Conservation (phyloP, 768 basidiomycete genomes). For the Collybia mongolica region DNA sequence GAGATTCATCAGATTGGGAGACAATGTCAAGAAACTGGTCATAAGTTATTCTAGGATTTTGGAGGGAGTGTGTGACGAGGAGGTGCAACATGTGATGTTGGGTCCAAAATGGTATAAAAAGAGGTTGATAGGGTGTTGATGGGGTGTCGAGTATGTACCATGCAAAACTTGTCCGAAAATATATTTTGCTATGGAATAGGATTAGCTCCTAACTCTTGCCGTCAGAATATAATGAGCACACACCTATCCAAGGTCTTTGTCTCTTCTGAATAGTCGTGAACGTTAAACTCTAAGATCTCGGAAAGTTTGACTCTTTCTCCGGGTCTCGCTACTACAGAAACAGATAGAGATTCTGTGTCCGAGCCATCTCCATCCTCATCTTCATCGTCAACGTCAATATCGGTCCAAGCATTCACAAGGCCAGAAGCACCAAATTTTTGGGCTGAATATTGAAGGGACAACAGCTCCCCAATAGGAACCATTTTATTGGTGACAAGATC, state of each 20-base stretch:
- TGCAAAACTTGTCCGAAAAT: conserved; percentile 56
- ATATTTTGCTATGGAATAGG: conserved; percentile 49
- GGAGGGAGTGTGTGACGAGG: conserved; percentile 36
- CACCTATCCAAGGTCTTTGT: conserved; percentile 44
- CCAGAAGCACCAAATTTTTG: conserved; percentile 37
- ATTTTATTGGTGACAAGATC: conserved; percentile 32
- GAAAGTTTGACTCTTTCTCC: conserved; percentile 35
- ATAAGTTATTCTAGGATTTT: conserved; percentile 33
- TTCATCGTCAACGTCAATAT: conserved; percentile 25
- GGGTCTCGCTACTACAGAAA: conserved; percentile 10
- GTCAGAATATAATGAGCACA: conserved; percentile 5
- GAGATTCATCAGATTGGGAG: conserved; percentile 15
- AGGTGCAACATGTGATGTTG: conserved; percentile 50
- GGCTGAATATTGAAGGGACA: conserved; percentile 25
- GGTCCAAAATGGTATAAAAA: conserved; percentile 47
- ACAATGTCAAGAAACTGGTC: conserved; percentile 34
- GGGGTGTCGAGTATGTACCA: conserved; percentile 71
- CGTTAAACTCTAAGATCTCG: conserved; percentile 42
- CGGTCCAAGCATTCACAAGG: conserved; percentile 37
- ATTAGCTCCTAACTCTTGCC: not conserved
- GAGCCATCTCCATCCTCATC: conserved; percentile 26
- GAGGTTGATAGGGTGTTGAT: conserved; percentile 39
- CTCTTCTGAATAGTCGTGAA: conserved; percentile 37
- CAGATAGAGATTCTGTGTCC: conserved; percentile 26
- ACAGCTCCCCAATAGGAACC: conserved; percentile 38